Base-by-base conservation (phyloP, 2,329 filamentous ascomycete species). In the Nakataea oryzae region DNA sequence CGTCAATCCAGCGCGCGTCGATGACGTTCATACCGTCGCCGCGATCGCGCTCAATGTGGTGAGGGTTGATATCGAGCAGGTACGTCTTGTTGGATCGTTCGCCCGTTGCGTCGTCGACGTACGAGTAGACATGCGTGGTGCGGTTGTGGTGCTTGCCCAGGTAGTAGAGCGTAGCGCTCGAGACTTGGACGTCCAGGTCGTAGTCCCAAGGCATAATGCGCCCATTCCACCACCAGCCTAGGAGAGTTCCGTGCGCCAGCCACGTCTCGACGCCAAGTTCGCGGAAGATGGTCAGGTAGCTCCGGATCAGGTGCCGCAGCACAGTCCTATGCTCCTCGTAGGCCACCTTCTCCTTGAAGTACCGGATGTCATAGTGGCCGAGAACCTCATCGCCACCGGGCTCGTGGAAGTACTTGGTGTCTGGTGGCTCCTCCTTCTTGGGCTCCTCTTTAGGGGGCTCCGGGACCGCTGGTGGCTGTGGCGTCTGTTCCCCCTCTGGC, bases 171-270 rank as follows among this genome's bases (percentile, higher is more conserved):
- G 90, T 92, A 34, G 79, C 76, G 62, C 81, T 82, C 24, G 86
- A 84, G 30, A 95, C 86, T 74, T 95, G 91, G 0, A 90, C 89
- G 73, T 96, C 91, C 57, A 95, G 78, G 72, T 96, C 91, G 77
- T 86, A 89, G 73, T 95, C 90, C 90, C 90, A 93, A 0, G 90
- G 89, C 76, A 93, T 85, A 70, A 90, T 86, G 74, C 85, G 75
- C 55, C 79, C 82, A 71, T 91, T 93, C 91, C 91, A 96, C 89
- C 89, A 95, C 91, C 91, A 96, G 14, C 90, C 91, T 27, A 96
- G 77, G 59, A 95, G 76, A 5, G 90, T 92, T 59, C 91, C 91
- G 73, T 96, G 91, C 54, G 91, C 90, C 63, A 96, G 85, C 91
- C 91, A 95, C 0, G 91, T 93, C 74, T 93, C 89, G 65, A 91